Evolutionary conservation across 139 green algal genomes (phyloP), one percentile per base, ranked within the genome.

Genomic region (Deuterostichococcus epilithicus): DNA sequence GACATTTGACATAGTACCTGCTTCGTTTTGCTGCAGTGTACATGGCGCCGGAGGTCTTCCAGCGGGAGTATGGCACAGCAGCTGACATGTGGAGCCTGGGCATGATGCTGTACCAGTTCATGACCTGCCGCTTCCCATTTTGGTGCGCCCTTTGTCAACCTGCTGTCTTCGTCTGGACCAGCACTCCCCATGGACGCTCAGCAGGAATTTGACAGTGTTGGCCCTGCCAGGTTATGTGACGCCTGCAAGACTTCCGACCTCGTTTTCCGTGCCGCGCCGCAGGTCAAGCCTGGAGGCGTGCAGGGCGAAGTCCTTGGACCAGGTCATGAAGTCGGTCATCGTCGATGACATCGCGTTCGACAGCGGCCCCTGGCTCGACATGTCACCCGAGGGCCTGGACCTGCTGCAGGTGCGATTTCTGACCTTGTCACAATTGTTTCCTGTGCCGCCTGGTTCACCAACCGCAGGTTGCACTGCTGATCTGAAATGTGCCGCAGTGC

Each of bases 1-100:
- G 52, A 63, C 10, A 3, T 63, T 3, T 63, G 8, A n/a, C 52
- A 63, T 20, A n/a, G n/a, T n/a, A n/a, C n/a, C n/a, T n/a, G n/a
- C n/a, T n/a, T 52, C 52, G 26, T 13, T 28, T 52, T 13, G 20
- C 52, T 63, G 52, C 52, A 36, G 74, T 93, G 22, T 94, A 88
- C 81, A 91, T 90, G 80, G 86, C 78, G 32, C 63, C 63, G 15
- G 90, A 95, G 78, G 84, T 94, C 63, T 86, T 88, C 47, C 73
- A 79, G 66, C 66, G 74, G 37, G 77, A 80, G 25, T 92, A 88
- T 72, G 81, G 83, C 18, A 77, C 83, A 22, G 75, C 76, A 15
- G 87, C 88, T 32, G 90, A 95, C 75, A 76, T 95, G 60, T 95
- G 91, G 88, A 86, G 84, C 35, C 74, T 90, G 58, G 81, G 81